These are phyloP conservation scores for Nakazawaea holstii DNA, from an alignment of 805 yeast genomes.

Conservation along the genomic window DNA sequence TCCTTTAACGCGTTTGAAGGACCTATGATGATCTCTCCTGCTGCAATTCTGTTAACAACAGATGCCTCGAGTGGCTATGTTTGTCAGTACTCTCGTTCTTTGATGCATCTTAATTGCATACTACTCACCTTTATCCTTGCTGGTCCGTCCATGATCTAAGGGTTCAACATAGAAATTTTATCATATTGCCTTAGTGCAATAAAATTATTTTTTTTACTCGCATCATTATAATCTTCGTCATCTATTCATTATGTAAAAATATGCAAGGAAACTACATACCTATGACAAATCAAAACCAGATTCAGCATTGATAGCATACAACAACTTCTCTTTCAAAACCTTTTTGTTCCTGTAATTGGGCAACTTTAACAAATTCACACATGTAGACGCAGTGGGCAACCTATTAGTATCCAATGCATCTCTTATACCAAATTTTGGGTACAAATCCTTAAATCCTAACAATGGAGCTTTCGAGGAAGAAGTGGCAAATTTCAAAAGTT, in stretches of 20 bases:
- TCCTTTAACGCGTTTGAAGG: conserved; percentile 95
- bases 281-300: conserved; percentile 84
- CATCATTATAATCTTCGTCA: too few species aligned
- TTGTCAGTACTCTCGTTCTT: background rate
- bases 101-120: background rate
- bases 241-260: background rate
- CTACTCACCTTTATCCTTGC: conserved; percentile 1
- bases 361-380: conserved; percentile 79
- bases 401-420: conserved; percentile 47
- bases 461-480: conserved; percentile 90
- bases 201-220: background rate
- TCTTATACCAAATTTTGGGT: conserved; percentile 77
- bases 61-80: conserved; percentile 47
- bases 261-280: background rate
- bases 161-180: too few species aligned
- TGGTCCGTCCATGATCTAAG: background rate
- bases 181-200: background rate
- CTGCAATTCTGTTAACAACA: conserved; percentile 90
- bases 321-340: conserved; percentile 52
- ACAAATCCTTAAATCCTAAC: conserved; percentile 70
- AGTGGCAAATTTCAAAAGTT: conserved; percentile 81
- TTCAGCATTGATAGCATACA: conserved; percentile 74
- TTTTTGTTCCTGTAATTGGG: conserved; percentile 74
- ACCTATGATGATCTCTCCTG: conserved; percentile 92
- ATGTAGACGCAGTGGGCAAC: conserved; percentile 90